Percentiles rank a stretch among this genome's conserved stretches.
These are phyloP conservation scores for Macrophomina phaseolina DNA, from an alignment of 2,329 filamentous ascomycete species.

Conservation along the genomic window DNA sequence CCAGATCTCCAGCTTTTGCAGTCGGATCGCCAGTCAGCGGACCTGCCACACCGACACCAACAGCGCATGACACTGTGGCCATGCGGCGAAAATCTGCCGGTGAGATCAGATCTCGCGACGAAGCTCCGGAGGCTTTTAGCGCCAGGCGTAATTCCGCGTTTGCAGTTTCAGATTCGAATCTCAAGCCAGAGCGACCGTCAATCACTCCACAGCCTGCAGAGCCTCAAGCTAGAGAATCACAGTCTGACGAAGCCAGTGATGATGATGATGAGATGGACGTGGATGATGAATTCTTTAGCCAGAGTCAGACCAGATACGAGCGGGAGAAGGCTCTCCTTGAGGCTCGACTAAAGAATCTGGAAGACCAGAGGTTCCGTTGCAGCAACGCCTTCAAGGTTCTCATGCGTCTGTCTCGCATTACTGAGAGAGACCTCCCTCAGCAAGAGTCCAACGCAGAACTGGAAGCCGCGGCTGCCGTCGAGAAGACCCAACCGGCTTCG, in stretches of 20 bases:
- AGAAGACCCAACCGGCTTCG: background rate
- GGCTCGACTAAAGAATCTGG: constrained; percentile 51
- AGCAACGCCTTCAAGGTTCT: constrained; percentile 52
- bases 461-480: constrained; percentile 10
- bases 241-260: constrained; percentile 40
- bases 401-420: constrained; percentile 48
- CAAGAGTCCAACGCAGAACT: constrained; percentile 15
- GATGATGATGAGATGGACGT: constrained; percentile 55
- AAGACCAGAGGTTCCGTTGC: constrained; percentile 48
- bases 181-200: constrained; percentile 20
- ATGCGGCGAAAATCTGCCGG: constrained; percentile 24
- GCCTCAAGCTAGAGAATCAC: constrained; percentile 10
- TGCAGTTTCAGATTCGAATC: constrained; percentile 22
- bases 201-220: constrained; percentile 3
- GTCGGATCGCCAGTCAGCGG: constrained; percentile 17
- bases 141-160: constrained; percentile 30
- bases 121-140: constrained; percentile 24
- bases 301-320: constrained; percentile 54
- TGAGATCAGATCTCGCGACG: constrained; percentile 23
- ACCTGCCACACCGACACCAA: constrained; percentile 31
- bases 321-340: constrained; percentile 52
- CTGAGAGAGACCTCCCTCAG: constrained; percentile 37
- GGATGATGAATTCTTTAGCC: constrained; percentile 50
- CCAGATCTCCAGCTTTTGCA: constrained; percentile 22
- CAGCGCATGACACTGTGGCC: constrained; percentile 37